A percentile compares a stretch with the other conserved stretches of the same genome.
phyloP scores from a whole-genome alignment of 352 stramenopile species.

The Plasmopara muralis region DNA sequence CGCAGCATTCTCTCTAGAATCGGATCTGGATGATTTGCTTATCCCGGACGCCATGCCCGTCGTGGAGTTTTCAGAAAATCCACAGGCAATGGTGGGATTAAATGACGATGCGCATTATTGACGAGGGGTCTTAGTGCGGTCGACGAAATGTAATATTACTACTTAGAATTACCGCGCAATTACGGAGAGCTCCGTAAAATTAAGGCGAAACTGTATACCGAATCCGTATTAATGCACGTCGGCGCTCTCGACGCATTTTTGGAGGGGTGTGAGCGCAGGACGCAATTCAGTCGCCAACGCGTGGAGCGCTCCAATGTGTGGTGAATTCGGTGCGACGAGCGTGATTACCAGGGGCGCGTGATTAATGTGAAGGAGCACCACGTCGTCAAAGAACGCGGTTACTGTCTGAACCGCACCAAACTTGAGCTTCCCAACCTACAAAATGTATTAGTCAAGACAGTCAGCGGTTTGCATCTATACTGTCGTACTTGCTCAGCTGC shows the following conservation, averaged over 20 bases:
- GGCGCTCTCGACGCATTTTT: conserved; percentile 63
- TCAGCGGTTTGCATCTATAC: not conserved
- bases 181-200: conserved; percentile 11
- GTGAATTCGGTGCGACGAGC: conserved; percentile 56
- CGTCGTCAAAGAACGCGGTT: conserved; percentile 65
- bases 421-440: conserved; percentile 71
- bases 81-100: conserved; percentile 17
- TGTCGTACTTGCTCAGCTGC: conserved; percentile 61
- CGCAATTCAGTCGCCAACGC: conserved; percentile 51
- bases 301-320: conserved; percentile 52
- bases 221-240: conserved; percentile 48
- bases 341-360: conserved; percentile 70
- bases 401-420: conserved; percentile 66
- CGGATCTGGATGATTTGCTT: conserved; percentile 12
- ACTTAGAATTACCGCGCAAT: conserved; percentile 2
- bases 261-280: conserved; percentile 54
- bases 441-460: not conserved
- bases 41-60: conserved; percentile 17
- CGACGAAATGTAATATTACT: conserved; percentile 17
- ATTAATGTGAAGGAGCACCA: conserved; percentile 77
- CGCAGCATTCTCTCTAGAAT: not conserved
- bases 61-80: conserved; percentile 18
- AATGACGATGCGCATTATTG: conserved; percentile 11
- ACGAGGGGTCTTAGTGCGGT: conserved; percentile 4
- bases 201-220: not conserved